Evolutionary conservation across 2,329 filamentous ascomycete genomes (phyloP), one percentile per base, ranked within the genome.

Genomic region (Claviceps maximensis): DNA sequence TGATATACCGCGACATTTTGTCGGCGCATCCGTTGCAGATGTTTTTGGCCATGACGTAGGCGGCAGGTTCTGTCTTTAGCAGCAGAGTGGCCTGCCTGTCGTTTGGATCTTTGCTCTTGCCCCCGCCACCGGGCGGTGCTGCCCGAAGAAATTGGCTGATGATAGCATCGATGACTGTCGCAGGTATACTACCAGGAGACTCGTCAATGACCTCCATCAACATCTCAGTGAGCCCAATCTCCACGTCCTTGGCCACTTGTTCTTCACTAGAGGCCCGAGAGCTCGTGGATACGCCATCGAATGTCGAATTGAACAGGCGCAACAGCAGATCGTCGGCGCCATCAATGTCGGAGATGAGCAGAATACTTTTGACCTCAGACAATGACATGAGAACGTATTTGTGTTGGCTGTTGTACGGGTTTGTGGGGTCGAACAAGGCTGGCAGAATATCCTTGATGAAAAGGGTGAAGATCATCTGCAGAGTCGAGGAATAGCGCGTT

Each of bases 21-120:
- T 96, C 91, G 1, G 87, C 82, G 60, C 84, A 94, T 19, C 80
- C 80, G 62, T 89, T 93, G 72, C 93, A 98, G 46, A 98, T 84
- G 2, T 87, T 87, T 69, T 94, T 95, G 23, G 93, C 91, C 86
- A 97, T 95, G 64, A 93, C 86, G 71, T 98, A 98, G 1, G 93
- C 90, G 17, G 89, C 82, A 1, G 93, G 91, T 53, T 94, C 86
- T 57, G 93, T 86, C 63, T 94, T 95, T 51, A 88, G 74, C n/a
- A 88, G 74, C 19, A 95, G 75, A 0, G 87, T 95, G 1, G 84
- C 87, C 64, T 95, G 90, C 62, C 82, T 89, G 44, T 82, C 81
- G 62, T 90, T 87, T 10, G 82, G 64, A 33, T 80, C 76, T 62
- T 80, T 83, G 58, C 74, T 77, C 62, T 78, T 83, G 56, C 74